Evolutionary conservation across 2,329 filamentous ascomycete genomes (phyloP), one percentile per base, ranked within the genome.

Genomic region (Fusarium sp.): DNA sequence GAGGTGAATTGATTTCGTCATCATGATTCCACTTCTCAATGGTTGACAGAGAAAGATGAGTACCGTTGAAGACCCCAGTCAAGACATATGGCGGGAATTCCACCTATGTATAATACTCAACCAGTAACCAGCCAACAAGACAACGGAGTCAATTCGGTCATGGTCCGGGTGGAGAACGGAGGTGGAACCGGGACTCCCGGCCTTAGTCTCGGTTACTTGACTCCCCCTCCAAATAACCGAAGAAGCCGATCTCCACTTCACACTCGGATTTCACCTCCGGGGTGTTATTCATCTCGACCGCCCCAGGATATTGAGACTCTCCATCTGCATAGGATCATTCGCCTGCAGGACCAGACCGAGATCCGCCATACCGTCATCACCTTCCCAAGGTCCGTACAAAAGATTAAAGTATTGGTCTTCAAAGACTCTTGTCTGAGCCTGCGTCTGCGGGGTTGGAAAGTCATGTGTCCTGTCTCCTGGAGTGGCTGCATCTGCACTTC

Each of bases 351-450:
- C 82, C 20, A 82, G 35, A 3, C 80, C 77, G 52, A 83, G 70
- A 67, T 83, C 82, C 20, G 78, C 81, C 16, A 83, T 64, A 1
- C 79, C 78, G 60, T 83, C 80, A 40, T 83, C 81, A 1, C 81
- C 81, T 50, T 83, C 81, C 79, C 81, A 83, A 16, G 80, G 77
- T 2, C 79, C 78, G 20, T 80, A 82, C 27, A 82, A 74, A 57
- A 84, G 72, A 34, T 77, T 80, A 31, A 83, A 81, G 60, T 83
- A 83, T 40, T 82, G 81, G 37, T 83, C 80, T 24, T 82, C 81
- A 27, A 81, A 80, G 1, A 78, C 65, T 13, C 79, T 79, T 6
- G 77, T 76, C 47, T 76, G 76, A 11, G 70, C 62, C 34, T 71
- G 71, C 34, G 66, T 70, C 54, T 72, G 72, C 5, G 63, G 65